A percentile compares a stretch with the other conserved stretches of the same genome.
Conservation (phyloP, 2,329 filamentous ascomycete species). For the Trematosphaeria pertusa region DNA sequence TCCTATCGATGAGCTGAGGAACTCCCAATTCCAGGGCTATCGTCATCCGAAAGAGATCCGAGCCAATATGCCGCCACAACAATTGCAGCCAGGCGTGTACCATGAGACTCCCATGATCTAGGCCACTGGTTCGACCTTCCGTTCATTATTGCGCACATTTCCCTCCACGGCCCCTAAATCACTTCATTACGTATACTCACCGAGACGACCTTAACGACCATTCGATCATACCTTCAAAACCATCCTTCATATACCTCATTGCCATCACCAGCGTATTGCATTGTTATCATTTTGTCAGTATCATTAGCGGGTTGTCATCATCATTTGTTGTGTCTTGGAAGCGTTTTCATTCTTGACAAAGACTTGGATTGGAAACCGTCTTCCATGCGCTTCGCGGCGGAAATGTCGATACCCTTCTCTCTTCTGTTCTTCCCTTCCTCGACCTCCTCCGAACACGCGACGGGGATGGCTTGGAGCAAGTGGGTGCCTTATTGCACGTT, state of each 20-base stretch:
- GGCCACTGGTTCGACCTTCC: background rate
- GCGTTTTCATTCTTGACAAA: slow-evolving; percentile 14
- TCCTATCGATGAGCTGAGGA: slow-evolving; percentile 35
- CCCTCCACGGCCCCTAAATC: slow-evolving; percentile 6
- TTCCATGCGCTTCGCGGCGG: slow-evolving; percentile 41
- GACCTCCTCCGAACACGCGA: background rate
- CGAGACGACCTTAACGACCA: slow-evolving; percentile 41
- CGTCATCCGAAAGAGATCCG: slow-evolving; percentile 55
- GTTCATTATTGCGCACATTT: background rate
- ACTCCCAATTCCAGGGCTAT: slow-evolving; percentile 36
- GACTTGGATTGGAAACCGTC: slow-evolving; percentile 20
- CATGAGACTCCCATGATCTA: slow-evolving; percentile 46
- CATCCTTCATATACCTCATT: slow-evolving; percentile 16
- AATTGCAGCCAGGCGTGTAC: slow-evolving; percentile 53
- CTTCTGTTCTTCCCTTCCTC: slow-evolving; percentile 10
- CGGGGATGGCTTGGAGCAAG: no score
- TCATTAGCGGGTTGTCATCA: slow-evolving; percentile 30
- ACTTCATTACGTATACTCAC: slow-evolving; percentile 14
- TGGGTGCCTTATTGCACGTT: background rate
- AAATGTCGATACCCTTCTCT: slow-evolving; percentile 43
- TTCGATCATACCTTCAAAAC: slow-evolving; percentile 18
- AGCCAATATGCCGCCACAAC: slow-evolving; percentile 58
- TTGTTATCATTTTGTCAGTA: slow-evolving; percentile 26
- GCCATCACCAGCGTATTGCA: slow-evolving; percentile 32
- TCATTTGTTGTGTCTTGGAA: slow-evolving; percentile 15